Conservation (phyloP, 2,329 filamentous ascomycete genomes). For the Acephala macrosclerotiorum region DNA sequence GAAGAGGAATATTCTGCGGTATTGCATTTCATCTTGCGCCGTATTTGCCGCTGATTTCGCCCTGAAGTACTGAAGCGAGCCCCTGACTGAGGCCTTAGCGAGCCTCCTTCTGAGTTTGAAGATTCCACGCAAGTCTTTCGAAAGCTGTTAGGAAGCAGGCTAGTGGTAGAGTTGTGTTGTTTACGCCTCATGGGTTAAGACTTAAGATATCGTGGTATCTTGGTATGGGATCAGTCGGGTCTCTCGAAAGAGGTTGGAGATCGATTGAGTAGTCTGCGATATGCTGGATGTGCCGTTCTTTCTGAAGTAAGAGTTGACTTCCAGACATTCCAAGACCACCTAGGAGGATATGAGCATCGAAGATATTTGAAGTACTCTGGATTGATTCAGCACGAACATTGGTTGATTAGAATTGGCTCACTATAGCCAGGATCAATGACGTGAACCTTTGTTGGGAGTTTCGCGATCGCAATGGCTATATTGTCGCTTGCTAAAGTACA, state of each 20-base stretch:
- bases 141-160: neutral
- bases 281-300: neutral
- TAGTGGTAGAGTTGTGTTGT: neutral
- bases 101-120: neutral
- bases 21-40: no score
- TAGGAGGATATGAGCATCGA: neutral
- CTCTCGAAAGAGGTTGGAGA: neutral
- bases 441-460: neutral
- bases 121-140: neutral
- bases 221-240: neutral
- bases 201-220: neutral
- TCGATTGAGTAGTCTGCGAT: neutral
- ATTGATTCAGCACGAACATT: neutral
- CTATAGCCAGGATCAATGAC: constrained; percentile 2
- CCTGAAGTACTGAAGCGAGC: no score
- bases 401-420: no score
- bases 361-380: neutral
- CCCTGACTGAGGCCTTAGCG: no score
- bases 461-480: neutral
- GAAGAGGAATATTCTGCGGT: no score
- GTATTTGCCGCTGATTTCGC: no score
- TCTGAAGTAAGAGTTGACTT: neutral
- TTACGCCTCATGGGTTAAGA: neutral
- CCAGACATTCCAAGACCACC: neutral
- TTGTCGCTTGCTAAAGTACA: neutral